Conservation (phyloP, 148 eudicot species). For the Heliosperma pusillum region DNA sequence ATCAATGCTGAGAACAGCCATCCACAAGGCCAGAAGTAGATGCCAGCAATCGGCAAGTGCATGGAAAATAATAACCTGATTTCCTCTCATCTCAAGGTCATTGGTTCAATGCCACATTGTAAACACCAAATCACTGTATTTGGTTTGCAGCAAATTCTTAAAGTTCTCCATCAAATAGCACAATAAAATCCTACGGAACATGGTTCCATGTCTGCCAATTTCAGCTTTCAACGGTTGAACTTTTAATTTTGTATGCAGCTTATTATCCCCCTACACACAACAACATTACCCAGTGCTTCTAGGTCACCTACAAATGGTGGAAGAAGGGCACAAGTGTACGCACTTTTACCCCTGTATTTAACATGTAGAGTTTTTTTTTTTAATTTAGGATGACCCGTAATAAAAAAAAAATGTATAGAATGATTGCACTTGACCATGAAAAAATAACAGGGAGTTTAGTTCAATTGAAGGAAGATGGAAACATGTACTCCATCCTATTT, state of each 20-base stretch:
- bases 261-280: background rate
- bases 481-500: background rate
- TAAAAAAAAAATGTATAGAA: background rate
- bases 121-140: background rate
- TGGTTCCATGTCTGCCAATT: background rate
- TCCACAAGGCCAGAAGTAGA: background rate
- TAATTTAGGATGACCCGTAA: background rate
- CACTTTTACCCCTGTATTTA: background rate
- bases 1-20: background rate
- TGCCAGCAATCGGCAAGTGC: background rate
- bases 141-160: background rate
- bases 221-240: background rate
- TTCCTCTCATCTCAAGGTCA: background rate
- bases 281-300: too few species aligned
- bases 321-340: too few species aligned
- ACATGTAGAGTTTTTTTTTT: too few species aligned
- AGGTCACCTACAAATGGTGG: too few species aligned
- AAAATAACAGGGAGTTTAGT: too few species aligned
- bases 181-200: background rate
- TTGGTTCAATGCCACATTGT: background rate
- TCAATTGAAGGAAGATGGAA: background rate
- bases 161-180: background rate
- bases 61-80: background rate
- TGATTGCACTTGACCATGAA: background rate
- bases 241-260: background rate